These are phyloP conservation scores for Alternaria rosae DNA, from an alignment of 2,329 filamentous ascomycete genomes.

Conservation along the genomic window DNA sequence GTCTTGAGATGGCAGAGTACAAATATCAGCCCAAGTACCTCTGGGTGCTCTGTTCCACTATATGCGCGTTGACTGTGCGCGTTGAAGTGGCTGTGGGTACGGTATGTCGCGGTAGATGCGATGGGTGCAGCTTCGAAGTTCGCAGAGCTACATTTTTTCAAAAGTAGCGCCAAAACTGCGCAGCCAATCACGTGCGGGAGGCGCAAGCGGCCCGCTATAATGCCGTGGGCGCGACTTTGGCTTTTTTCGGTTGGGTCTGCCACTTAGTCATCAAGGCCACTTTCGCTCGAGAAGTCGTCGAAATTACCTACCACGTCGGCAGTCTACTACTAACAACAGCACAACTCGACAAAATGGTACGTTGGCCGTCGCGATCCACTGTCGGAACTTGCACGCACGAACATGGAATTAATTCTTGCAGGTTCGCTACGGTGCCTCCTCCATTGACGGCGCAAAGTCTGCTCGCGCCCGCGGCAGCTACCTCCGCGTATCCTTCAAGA, in stretches of 20 bases:
- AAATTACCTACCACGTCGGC: slow-evolving; percentile 27
- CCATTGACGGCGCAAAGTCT: slow-evolving; percentile 63
- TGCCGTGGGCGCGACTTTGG: slow-evolving; percentile 37
- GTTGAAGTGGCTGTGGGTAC: slow-evolving; percentile 15
- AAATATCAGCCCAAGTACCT: background rate
- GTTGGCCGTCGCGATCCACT: slow-evolving; percentile 24
- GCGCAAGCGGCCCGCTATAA: slow-evolving; percentile 23
- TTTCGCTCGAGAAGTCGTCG: background rate
- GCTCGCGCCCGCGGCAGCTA: slow-evolving; percentile 98
- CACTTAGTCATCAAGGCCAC: background rate
- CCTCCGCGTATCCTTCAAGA: slow-evolving; percentile 99
- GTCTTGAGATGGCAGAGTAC: background rate
- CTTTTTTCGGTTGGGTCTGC: slow-evolving; percentile 5
- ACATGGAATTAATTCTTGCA: slow-evolving; percentile 39
- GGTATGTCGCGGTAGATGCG: slow-evolving; percentile 18
- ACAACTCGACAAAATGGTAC: slow-evolving; percentile 54
- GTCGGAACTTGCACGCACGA: slow-evolving; percentile 16
- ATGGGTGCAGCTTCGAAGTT: slow-evolving; percentile 25
- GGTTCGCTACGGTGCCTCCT: slow-evolving; percentile 50
- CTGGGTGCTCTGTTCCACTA: background rate
- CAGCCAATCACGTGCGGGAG: slow-evolving; percentile 5
- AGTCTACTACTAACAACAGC: slow-evolving; percentile 45
- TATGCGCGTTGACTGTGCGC: slow-evolving; percentile 23
- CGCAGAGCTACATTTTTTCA: slow-evolving; percentile 12
- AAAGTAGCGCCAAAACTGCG: slow-evolving; percentile 12